These are phyloP conservation scores for Trichosporon sp. DNA, from an alignment of 1,284 basidiomycete species.

Conservation along the genomic window DNA sequence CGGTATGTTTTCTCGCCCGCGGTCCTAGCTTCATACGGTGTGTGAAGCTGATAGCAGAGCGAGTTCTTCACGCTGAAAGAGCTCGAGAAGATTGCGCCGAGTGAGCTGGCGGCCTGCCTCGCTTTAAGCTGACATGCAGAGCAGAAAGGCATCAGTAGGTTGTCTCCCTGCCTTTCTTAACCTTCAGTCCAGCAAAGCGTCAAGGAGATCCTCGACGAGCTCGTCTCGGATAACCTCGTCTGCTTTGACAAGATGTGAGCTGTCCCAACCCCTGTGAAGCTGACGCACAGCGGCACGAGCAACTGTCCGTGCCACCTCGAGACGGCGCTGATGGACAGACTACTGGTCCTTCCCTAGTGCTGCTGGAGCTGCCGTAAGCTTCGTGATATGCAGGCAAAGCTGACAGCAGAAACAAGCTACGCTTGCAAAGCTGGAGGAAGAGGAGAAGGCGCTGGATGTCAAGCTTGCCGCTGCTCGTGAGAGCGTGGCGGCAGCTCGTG, in stretches of 20 bases:
- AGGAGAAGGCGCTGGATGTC: slow-evolving; percentile 50
- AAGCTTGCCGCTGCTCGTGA: slow-evolving; percentile 56
- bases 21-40: background rate
- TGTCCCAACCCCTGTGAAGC: background rate
- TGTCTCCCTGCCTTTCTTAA: background rate
- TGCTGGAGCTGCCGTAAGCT: slow-evolving; percentile 66
- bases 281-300: slow-evolving; percentile 59
- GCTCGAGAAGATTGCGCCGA: slow-evolving; percentile 61
- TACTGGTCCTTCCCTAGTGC: slow-evolving; percentile 91
- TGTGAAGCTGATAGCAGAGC: slow-evolving; percentile 54
- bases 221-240: slow-evolving; percentile 76
- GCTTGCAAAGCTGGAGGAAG: slow-evolving; percentile 56
- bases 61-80: slow-evolving; percentile 84
- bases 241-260: slow-evolving; percentile 69
- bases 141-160: slow-evolving; percentile 74
- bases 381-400: too few species aligned
- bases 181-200: slow-evolving; percentile 70
- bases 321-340: slow-evolving; percentile 53
- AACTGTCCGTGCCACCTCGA: slow-evolving; percentile 60
- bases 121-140: slow-evolving; percentile 55
- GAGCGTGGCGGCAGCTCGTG: slow-evolving; percentile 38
- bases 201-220: slow-evolving; percentile 76
- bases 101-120: slow-evolving; percentile 26
- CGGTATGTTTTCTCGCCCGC: slow-evolving; percentile 52
- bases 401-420: slow-evolving; percentile 48